A percentile compares a stretch with the other conserved stretches of the same genome.
Conservation (phyloP, 2,329 filamentous ascomycete genomes). For the Huntiella savannae region DNA sequence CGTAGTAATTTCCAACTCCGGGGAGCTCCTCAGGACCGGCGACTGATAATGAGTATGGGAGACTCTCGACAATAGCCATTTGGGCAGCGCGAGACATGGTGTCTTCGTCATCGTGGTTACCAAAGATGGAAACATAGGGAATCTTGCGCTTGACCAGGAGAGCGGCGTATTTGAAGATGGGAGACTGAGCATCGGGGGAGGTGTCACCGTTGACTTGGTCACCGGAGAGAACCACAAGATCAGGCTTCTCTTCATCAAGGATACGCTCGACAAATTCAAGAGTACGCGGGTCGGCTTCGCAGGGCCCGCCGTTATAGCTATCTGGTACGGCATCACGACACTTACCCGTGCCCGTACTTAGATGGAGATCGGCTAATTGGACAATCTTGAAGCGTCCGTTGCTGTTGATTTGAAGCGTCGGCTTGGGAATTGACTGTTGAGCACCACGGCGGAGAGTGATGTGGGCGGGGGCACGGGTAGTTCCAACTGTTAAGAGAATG, state of each 20-base stretch:
- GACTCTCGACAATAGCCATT: slow-evolving; percentile 69
- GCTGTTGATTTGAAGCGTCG: slow-evolving; percentile 58
- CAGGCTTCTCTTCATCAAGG: slow-evolving; percentile 81
- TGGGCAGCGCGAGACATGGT: slow-evolving; percentile 56
- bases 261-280: slow-evolving; percentile 72
- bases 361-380: slow-evolving; percentile 83
- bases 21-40: slow-evolving; percentile 69
- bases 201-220: slow-evolving; percentile 94
- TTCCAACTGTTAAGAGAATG: slow-evolving; percentile 46
- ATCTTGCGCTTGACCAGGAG: slow-evolving; percentile 73
- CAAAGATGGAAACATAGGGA: slow-evolving; percentile 85
- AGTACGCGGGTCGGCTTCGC: slow-evolving; percentile 81
- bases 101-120: slow-evolving; percentile 92
- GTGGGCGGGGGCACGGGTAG: slow-evolving; percentile 47
- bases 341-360: slow-evolving; percentile 70
- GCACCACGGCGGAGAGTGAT: slow-evolving; percentile 58
- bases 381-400: slow-evolving; percentile 95
- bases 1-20: slow-evolving; percentile 84
- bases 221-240: slow-evolving; percentile 77
- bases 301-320: slow-evolving; percentile 51
- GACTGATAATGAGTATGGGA: slow-evolving; percentile 77
- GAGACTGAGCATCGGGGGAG: slow-evolving; percentile 74
- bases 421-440: slow-evolving; percentile 30
- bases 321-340: slow-evolving; percentile 77
- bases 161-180: slow-evolving; percentile 82